A percentile compares a stretch with the other conserved stretches of the same genome.
These are phyloP conservation scores for Paramecium sexaurelia DNA, from an alignment of 73 alveolate genomes.

Conservation along the genomic window DNA sequence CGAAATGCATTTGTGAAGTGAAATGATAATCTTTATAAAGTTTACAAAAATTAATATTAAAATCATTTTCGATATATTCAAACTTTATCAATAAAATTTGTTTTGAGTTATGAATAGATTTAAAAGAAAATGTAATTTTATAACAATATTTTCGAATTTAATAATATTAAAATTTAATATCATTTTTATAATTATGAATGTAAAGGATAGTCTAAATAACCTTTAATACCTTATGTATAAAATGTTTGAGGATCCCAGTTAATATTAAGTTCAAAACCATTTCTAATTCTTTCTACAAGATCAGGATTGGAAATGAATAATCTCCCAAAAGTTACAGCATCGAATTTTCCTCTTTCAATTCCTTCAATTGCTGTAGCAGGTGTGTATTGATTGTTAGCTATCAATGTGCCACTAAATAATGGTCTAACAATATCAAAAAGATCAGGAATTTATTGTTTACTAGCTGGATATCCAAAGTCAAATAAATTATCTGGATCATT, in stretches of 20 bases:
- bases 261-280: conserved; percentile 39
- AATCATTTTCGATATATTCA: no score
- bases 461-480: conserved; percentile 60
- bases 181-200: not conserved
- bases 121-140: no score
- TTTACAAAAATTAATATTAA: no score
- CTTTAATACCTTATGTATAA: conserved; percentile 60
- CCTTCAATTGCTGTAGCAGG: conserved; percentile 41
- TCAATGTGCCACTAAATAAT: conserved; percentile 19
- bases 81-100: no score
- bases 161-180: not conserved
- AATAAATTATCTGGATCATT: conserved; percentile 42
- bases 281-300: conserved; percentile 58
- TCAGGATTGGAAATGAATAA: conserved; percentile 63
- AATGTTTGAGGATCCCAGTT: conserved; percentile 38
- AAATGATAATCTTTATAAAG: not conserved
- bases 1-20: not conserved
- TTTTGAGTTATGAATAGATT: no score
- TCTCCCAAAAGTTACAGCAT: conserved; percentile 63
- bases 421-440: conserved; percentile 7
- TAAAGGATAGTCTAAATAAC: conserved; percentile 65
- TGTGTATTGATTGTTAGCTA: conserved; percentile 54
- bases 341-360: conserved; percentile 54
- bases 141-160: no score
- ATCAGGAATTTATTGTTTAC: conserved; percentile 53